Base-by-base conservation (phyloP, 495 filamentous ascomycete species). In the Aspergillus asperescens region DNA sequence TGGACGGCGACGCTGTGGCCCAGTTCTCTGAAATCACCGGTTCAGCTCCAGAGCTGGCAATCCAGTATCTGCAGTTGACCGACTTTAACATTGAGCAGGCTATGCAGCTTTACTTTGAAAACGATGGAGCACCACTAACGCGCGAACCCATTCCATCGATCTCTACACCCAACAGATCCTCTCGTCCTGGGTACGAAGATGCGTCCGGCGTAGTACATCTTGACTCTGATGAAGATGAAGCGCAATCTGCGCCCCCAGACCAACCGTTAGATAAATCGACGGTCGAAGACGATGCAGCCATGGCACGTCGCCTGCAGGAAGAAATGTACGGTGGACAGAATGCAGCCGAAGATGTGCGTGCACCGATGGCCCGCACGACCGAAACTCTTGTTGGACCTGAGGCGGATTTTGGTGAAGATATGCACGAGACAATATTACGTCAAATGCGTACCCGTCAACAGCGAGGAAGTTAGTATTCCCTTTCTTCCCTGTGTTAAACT, bases 301-400 rank as follows among this genome's bases (percentile, higher is more conserved):
- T 97, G 81, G 93, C 93, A 6, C 81, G 88, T 58, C 81, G 88
- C 35, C 64, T 98, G 38, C 94, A 97, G 61, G 88, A 97, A 61
- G 90, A 98, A 69, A 75, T 95, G 62, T 97, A 96, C 62, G 71
- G 77, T 48, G 79, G 71, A 28, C 57, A 65, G 8, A 52, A 52
- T 49, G 73, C 76, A 61, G 78, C 76, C 15, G 83, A 88, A 55
- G 84, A 75, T 12, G 85, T 97, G 31, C 78, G 93, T 59, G 93
- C 94, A 32, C 93, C 93, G 23, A 91, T 98, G 71, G 89, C 85
- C 32, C 82, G 90, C 52, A 94, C 85, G 13, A 93, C 87, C 16
- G 94, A 97, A 70, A 96, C 88, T 0, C 79, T 98, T 34, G 85
- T 96, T 25, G 91, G 84, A 2, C 87, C 87, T 12, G 80, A 69